Percentiles rank a stretch among this genome's conserved stretches.
Evolutionary conservation across 768 basidiomycete genomes (phyloP).

Genomic region (Cyclocybe aegerita): DNA sequence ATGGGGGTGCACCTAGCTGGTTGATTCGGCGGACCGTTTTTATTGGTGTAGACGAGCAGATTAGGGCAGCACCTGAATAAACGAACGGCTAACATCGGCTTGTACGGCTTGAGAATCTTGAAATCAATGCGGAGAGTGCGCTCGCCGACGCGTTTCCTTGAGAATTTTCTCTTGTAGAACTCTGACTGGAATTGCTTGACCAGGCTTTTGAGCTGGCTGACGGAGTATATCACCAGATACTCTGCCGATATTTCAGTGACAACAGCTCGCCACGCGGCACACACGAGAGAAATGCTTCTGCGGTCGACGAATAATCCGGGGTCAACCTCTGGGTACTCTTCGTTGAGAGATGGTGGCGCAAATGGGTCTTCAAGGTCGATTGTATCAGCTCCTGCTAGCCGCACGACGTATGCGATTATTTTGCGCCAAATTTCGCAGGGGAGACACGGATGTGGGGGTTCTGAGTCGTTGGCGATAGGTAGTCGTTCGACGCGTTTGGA

Average conservation of each 20-base stretch:
- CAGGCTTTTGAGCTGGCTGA: conserved; percentile 30
- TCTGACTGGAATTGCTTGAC: conserved; percentile 32
- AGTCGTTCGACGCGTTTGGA: not conserved
- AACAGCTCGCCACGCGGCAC: conserved; percentile 34
- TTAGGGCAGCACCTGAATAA: conserved; percentile 42
- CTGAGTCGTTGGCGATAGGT: not conserved
- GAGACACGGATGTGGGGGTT: not conserved
- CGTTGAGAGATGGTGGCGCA: conserved; percentile 25
- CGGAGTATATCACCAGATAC: conserved; percentile 36
- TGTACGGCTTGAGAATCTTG: conserved; percentile 31
- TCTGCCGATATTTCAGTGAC: conserved; percentile 39
- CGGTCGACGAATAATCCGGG: conserved; percentile 29
- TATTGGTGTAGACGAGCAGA: conserved; percentile 41
- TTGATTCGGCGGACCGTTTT: conserved; percentile 24
- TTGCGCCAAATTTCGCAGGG: conserved; percentile 33
- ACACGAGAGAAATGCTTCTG: conserved; percentile 31
- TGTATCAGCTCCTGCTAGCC: conserved; percentile 30
- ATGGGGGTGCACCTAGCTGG: conserved; percentile 25
- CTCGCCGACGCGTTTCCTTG: conserved; percentile 32
- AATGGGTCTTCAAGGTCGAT: conserved; percentile 41
- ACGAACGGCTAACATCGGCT: conserved; percentile 27
- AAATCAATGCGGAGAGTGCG: conserved; percentile 43
- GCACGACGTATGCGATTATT: conserved; percentile 33
- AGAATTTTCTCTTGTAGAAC: conserved; percentile 13
- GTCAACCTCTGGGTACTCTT: conserved; percentile 29